These are phyloP conservation scores for Pleurotus eryngii DNA, from an alignment of 768 basidiomycete species.

Conservation along the genomic window DNA sequence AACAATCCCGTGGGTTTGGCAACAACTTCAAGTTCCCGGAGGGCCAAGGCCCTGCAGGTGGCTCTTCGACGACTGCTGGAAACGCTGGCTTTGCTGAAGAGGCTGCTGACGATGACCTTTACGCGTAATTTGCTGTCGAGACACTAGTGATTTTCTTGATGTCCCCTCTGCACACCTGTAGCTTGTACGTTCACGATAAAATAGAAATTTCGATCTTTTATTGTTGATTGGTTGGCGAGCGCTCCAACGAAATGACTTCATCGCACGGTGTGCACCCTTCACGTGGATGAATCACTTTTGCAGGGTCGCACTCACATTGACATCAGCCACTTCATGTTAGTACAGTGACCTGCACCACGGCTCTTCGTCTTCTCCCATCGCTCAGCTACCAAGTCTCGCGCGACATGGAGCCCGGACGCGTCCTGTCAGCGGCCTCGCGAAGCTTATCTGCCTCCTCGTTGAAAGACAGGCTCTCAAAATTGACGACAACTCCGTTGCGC, in stretches of 20 bases:
- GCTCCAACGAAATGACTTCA: not conserved
- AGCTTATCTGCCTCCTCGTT: constrained; percentile 60
- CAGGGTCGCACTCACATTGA: not conserved
- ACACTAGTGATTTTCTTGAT: not conserved
- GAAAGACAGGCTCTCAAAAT: constrained; percentile 57
- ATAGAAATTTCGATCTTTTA: not conserved
- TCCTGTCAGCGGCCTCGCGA: constrained; percentile 38
- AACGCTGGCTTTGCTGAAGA: constrained; percentile 86
- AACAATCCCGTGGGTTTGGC: constrained; percentile 90
- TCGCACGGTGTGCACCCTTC: not conserved
- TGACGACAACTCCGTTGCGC: constrained; percentile 54
- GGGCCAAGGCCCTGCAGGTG: constrained; percentile 37
- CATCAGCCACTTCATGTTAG: not conserved
- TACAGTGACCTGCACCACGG: not conserved
- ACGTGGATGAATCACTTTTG: not conserved
- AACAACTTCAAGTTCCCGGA: constrained; percentile 99
- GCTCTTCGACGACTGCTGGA: constrained; percentile 42
- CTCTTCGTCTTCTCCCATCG: not conserved
- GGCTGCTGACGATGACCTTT: constrained; percentile 85
- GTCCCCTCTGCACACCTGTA: not conserved
- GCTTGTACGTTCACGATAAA: not conserved
- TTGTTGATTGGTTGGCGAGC: not conserved
- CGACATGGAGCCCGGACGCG: constrained; percentile 20
- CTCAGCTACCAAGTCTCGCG: constrained; percentile 1
- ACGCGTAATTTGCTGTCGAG: constrained; percentile 51